Evolutionary conservation across 2,329 filamentous ascomycete genomes (phyloP).

Genomic region (Curvularia spicifera): DNA sequence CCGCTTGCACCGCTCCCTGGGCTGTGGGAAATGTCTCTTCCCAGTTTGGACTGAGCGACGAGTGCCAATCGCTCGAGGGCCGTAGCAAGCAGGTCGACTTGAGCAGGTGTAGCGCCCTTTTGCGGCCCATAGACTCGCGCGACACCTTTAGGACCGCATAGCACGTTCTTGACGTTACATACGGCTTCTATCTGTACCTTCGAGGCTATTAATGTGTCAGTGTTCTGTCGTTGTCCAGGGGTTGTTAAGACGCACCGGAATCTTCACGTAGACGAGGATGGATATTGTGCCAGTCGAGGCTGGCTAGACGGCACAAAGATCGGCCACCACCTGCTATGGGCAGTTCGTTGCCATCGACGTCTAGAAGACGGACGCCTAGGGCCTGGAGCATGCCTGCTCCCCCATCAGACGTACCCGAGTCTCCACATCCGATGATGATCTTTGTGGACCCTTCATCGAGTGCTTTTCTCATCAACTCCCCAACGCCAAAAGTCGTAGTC

Average conservation of each 20-base stretch:
- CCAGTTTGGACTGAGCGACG: conserved; percentile 45
- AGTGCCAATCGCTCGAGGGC: conserved; percentile 55
- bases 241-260: conserved; percentile 23
- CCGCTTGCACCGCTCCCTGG: conserved; percentile 61
- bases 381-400: conserved; percentile 63
- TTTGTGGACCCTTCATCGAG: conserved; percentile 55
- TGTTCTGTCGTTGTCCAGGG: background rate
- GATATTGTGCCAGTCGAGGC: conserved; percentile 51
- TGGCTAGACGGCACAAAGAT: conserved; percentile 47
- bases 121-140: conserved; percentile 60
- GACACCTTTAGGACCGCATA: conserved; percentile 58
- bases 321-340: conserved; percentile 53
- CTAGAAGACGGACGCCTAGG: conserved; percentile 56
- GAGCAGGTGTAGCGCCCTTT: conserved; percentile 56
- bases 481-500: conserved; percentile 61
- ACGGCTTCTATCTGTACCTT: conserved; percentile 56
- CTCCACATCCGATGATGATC: conserved; percentile 61
- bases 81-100: conserved; percentile 53
- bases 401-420: conserved; percentile 62
- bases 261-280: conserved; percentile 47
- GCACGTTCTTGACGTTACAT: conserved; percentile 60
- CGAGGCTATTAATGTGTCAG: conserved; percentile 21
- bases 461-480: conserved; percentile 56
- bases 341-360: conserved; percentile 48
- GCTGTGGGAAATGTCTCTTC: conserved; percentile 46